Conservation (phyloP, 768 basidiomycete genomes). For the Tricholoma furcatifolium region DNA sequence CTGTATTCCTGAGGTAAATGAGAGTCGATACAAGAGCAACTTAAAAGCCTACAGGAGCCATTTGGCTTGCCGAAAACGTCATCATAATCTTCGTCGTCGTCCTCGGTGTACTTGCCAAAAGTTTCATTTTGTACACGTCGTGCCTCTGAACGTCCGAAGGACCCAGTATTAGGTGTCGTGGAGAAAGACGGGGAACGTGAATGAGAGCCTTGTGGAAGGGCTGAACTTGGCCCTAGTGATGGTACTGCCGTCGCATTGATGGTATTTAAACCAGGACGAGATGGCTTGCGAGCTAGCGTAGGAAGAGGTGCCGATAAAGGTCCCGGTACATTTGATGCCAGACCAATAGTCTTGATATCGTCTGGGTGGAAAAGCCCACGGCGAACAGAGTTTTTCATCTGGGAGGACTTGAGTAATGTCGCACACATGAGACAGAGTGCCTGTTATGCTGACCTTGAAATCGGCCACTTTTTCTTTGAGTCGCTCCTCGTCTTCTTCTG, state of each 20-base stretch:
- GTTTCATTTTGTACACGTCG: slow-evolving; percentile 49
- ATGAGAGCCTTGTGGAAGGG: slow-evolving; percentile 34
- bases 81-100: slow-evolving; percentile 89
- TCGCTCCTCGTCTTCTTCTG: slow-evolving; percentile 69
- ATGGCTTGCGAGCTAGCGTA: slow-evolving; percentile 47
- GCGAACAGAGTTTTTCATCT: slow-evolving; percentile 72
- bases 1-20: slow-evolving; percentile 23
- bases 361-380: slow-evolving; percentile 85
- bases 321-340: slow-evolving; percentile 50
- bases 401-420: not conserved
- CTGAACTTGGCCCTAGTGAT: slow-evolving; percentile 28
- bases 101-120: slow-evolving; percentile 85
- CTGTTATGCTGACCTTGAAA: slow-evolving; percentile 60
- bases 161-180: slow-evolving; percentile 44
- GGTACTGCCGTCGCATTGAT: slow-evolving; percentile 28
- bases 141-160: slow-evolving; percentile 69
- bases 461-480: slow-evolving; percentile 80
- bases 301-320: slow-evolving; percentile 72
- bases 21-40: not conserved
- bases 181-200: slow-evolving; percentile 60
- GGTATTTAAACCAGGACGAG: slow-evolving; percentile 53
- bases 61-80: slow-evolving; percentile 87
- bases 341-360: slow-evolving; percentile 77
- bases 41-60: slow-evolving; percentile 50
- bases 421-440: not conserved